Base-by-base conservation (phyloP, 371 early-diverging fungal genomes). In the Rhizopus sp. region DNA sequence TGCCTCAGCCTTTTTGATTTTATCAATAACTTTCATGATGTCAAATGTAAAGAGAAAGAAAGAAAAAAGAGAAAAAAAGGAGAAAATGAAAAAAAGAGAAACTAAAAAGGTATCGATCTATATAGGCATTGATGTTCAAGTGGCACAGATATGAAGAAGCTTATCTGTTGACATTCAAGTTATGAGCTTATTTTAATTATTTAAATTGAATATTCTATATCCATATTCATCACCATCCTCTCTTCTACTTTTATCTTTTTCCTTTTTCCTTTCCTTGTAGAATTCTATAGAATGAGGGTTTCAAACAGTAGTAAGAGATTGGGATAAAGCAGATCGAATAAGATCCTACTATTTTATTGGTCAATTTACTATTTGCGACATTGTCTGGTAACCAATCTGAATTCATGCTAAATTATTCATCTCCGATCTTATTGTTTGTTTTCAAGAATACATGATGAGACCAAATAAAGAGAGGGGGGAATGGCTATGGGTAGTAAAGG, bases 11-110 rank as follows among this genome's bases (percentile, higher is more conserved):
- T 79, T 81, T 38, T 72, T 75, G 63, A 92, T 88, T 58, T 90
- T 90, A 65, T 91, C 88, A 62, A 88, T 86, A 59, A 92, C 75
- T 62, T 92, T 92, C 92, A 91, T 73, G 9, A 23, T 50, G 29
- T 41, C 9, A 5, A 10, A 12, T 32, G 7, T 57, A 16, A 62
- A 62, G 46, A 52, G 32, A 50, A 33, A 42, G 35, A 50, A 51
- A n/a, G n/a, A n/a, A 55, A 41, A 46, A 34, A 37, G n/a, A 12
- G 48, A 23, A 46, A 7, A 7, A 31, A 16, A 23, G 17, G 13
- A 29, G 30, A 46, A 46, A 31, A 31, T 1, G 1, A 46, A 46
- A 29, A 5, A 9, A 23, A 17, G 15, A 46, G 46, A 44, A 16
- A 38, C 38, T 13, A 13, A 38, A 38, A 38, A 38, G 13, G 2